Evolutionary conservation across 1,139 yeast genomes (phyloP).

Genomic region (Saccharomyces hybrid): DNA sequence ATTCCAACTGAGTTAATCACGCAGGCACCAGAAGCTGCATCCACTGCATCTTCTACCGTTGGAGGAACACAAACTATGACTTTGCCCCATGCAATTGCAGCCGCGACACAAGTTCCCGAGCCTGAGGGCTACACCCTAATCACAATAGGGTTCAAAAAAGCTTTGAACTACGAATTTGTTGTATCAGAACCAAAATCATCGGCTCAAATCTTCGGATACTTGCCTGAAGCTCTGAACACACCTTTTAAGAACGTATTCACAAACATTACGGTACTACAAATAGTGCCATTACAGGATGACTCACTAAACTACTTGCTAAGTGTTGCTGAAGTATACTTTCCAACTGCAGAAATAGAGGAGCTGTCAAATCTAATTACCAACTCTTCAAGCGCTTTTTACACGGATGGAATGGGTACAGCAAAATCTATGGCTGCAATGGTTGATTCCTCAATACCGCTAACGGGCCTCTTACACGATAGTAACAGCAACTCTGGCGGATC

Average conservation of each 20-base stretch:
- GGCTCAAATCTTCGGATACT: conserved; percentile 67
- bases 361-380: conserved; percentile 42
- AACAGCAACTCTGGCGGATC: conserved; percentile 20
- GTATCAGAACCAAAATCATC: conserved; percentile 58
- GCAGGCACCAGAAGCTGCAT: conserved; percentile 19
- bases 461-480: conserved; percentile 37
- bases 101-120: conserved; percentile 24
- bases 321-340: conserved; percentile 72
- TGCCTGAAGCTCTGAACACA: conserved; percentile 48
- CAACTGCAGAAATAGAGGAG: conserved; percentile 39
- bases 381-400: conserved; percentile 42
- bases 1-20: conserved; percentile 31
- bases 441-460: conserved; percentile 56
- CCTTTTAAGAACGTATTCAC: conserved; percentile 41
- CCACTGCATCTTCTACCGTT: conserved; percentile 27
- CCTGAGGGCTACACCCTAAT: conserved; percentile 43
- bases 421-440: conserved; percentile 47
- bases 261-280: conserved; percentile 48
- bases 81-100: conserved; percentile 62
- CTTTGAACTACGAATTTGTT: conserved; percentile 65
- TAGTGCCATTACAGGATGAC: conserved; percentile 55
- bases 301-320: conserved; percentile 52
- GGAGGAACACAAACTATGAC: conserved; percentile 43
- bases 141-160: conserved; percentile 62
- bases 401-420: conserved; percentile 42